These are phyloP conservation scores for Vigna trinervia DNA, from an alignment of 306 rosid genomes.

Conservation along the genomic window DNA sequence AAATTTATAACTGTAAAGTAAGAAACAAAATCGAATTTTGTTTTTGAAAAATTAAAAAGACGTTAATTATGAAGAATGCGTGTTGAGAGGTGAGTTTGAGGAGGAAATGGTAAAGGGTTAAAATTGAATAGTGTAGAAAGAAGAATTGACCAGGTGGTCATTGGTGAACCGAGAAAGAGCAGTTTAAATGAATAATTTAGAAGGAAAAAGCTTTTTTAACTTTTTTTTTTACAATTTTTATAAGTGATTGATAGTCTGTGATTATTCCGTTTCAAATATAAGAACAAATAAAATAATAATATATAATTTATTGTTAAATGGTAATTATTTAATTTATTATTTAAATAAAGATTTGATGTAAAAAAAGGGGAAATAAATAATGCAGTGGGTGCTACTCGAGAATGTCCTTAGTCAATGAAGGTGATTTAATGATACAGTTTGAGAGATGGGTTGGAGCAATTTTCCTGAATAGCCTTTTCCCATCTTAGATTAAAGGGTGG, in stretches of 20 bases:
- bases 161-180: slow-evolving; percentile 28
- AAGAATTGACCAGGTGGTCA: slow-evolving; percentile 43
- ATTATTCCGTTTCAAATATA: too few relatives aligned
- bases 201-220: neutral
- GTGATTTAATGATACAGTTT: slow-evolving; percentile 46
- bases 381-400: too few relatives aligned
- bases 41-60: neutral
- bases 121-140: slow-evolving; percentile 37
- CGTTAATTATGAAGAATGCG: neutral
- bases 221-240: too few relatives aligned
- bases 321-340: too few relatives aligned
- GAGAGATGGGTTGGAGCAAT: slow-evolving; percentile 46
- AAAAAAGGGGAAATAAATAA: too few relatives aligned
- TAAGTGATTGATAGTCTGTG: too few relatives aligned
- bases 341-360: too few relatives aligned
- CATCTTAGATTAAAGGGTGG: slow-evolving; percentile 10
- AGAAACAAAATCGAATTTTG: neutral
- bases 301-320: too few relatives aligned
- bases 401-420: slow-evolving; percentile 33
- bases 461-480: slow-evolving; percentile 26
- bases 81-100: slow-evolving; percentile 32
- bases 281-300: too few relatives aligned
- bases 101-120: slow-evolving; percentile 8
- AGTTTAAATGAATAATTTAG: slow-evolving; percentile 26
- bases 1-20: too few relatives aligned